Evolutionary conservation across 2,329 filamentous ascomycete genomes (phyloP).

Genomic region (Paracamarosporium sp.): DNA sequence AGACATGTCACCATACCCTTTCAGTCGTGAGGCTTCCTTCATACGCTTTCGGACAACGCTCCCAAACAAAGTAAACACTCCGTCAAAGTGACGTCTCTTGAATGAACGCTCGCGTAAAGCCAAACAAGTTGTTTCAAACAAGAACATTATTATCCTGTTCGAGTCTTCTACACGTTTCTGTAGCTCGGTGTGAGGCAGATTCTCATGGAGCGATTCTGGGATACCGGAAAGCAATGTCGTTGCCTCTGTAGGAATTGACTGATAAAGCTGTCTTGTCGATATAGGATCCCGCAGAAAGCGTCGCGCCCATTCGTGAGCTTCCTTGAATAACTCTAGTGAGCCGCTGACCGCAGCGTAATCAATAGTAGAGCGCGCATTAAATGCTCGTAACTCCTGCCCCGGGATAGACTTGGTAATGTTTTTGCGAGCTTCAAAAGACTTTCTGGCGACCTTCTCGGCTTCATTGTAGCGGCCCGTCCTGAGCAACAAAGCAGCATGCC

Average conservation of each 20-base stretch:
- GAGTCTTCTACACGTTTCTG: conserved; percentile 25
- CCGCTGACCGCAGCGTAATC: conserved; percentile 41
- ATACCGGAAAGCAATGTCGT: conserved; percentile 32
- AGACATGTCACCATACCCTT: conserved; percentile 12
- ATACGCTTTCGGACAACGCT: conserved; percentile 22
- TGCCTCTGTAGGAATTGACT: conserved; percentile 23
- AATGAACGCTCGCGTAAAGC: conserved; percentile 45
- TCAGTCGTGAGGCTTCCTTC: conserved; percentile 11
- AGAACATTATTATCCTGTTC: conserved; percentile 33
- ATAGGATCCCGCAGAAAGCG: conserved; percentile 47
- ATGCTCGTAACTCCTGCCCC: conserved; percentile 36
- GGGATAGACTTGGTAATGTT: conserved; percentile 26
- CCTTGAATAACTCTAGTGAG: conserved; percentile 35
- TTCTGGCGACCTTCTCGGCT: conserved; percentile 17
- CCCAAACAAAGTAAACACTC: conserved; percentile 28
- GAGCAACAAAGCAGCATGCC: conserved; percentile 19
- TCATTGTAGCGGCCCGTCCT: conserved; percentile 13
- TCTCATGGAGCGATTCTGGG: neutral
- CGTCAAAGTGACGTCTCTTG: conserved; percentile 27
- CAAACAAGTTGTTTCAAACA: conserved; percentile 38
- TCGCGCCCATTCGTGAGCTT: conserved; percentile 44
- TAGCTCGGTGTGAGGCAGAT: conserved; percentile 8
- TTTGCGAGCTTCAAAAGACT: conserved; percentile 24
- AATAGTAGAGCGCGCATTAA: conserved; percentile 34
- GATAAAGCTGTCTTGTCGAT: conserved; percentile 34